Percentiles rank a stretch among this genome's conserved stretches.
phyloP scores from a whole-genome alignment of 1,139 yeast species.

The Lodderomyces elongisporus region DNA sequence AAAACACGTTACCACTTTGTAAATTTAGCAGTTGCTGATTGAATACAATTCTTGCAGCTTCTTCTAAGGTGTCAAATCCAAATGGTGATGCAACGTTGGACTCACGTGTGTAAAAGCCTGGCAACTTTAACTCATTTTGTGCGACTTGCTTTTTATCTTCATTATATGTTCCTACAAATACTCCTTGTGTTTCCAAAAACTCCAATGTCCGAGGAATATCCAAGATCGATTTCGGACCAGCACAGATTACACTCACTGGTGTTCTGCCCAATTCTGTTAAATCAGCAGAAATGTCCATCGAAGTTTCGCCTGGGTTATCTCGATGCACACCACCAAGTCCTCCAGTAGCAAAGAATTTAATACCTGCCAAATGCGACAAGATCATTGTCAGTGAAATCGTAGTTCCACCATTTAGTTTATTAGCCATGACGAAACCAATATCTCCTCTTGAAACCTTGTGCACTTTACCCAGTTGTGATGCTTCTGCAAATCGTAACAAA shows the following conservation, averaged over 20 bases:
- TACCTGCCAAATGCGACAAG: constrained; percentile 68
- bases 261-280: constrained; percentile 79
- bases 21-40: constrained; percentile 49
- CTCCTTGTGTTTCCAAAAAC: constrained; percentile 84
- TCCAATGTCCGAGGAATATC: constrained; percentile 82
- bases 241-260: constrained; percentile 82
- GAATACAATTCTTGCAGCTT: constrained; percentile 61
- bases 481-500: constrained; percentile 47
- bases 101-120: constrained; percentile 78
- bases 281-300: constrained; percentile 85
- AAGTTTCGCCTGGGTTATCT: constrained; percentile 52
- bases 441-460: constrained; percentile 76
- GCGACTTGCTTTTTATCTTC: constrained; percentile 21
- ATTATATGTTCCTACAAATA: constrained; percentile 50
- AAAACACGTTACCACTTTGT: constrained; percentile 66
- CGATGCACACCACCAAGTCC: constrained; percentile 92
- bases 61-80: constrained; percentile 44
- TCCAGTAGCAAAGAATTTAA: constrained; percentile 86
- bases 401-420: constrained; percentile 70
- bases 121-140: constrained; percentile 38
- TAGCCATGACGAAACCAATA: constrained; percentile 68
- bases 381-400: constrained; percentile 91
- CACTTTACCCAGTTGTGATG: constrained; percentile 24
- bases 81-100: constrained; percentile 74
- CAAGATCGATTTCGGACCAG: constrained; percentile 85